Percentiles rank a stretch among this genome's conserved stretches.
These are phyloP conservation scores for Carallia brachiata DNA, from an alignment of 345 rosid species.

Conservation along the genomic window DNA sequence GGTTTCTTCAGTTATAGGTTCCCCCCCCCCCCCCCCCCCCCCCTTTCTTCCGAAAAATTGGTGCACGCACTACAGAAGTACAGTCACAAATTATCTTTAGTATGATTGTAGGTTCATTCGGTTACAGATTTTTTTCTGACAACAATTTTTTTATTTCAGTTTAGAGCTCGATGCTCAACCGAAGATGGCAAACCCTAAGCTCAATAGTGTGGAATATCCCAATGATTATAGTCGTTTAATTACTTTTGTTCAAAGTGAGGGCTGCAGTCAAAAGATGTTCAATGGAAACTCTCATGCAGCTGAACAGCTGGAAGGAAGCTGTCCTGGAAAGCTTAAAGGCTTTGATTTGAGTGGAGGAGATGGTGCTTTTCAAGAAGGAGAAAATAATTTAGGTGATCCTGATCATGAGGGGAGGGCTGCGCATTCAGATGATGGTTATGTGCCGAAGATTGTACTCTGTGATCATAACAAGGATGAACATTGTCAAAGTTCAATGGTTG, in stretches of 20 bases:
- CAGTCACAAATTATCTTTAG: constrained; percentile 7
- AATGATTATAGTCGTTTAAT: constrained; percentile 12
- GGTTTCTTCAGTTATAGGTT: constrained; percentile 12
- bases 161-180: constrained; percentile 52
- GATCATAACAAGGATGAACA: constrained; percentile 21
- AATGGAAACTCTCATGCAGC: constrained; percentile 20
- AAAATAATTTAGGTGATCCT: constrained; percentile 1
- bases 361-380: constrained; percentile 13
- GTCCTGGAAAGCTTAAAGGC: constrained; percentile 29
- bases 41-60: constrained; percentile 11
- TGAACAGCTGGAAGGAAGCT: constrained; percentile 31
- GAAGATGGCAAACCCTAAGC: constrained; percentile 32
- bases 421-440: constrained; percentile 22
- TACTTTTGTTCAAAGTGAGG: constrained; percentile 31
- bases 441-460: constrained; percentile 14
- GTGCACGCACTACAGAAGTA: constrained; percentile 82
- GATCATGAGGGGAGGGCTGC: constrained; percentile 21
- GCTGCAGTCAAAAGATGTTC: constrained; percentile 29
- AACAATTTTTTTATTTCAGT: constrained; percentile 46
- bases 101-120: constrained; percentile 15
- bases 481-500: constrained; percentile 34
- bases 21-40: no score
- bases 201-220: constrained; percentile 30
- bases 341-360: constrained; percentile 27
- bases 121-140: constrained; percentile 5